phyloP scores from a whole-genome alignment of 202 grass and related monocot species.

The Brachypodium distachyon region DNA sequence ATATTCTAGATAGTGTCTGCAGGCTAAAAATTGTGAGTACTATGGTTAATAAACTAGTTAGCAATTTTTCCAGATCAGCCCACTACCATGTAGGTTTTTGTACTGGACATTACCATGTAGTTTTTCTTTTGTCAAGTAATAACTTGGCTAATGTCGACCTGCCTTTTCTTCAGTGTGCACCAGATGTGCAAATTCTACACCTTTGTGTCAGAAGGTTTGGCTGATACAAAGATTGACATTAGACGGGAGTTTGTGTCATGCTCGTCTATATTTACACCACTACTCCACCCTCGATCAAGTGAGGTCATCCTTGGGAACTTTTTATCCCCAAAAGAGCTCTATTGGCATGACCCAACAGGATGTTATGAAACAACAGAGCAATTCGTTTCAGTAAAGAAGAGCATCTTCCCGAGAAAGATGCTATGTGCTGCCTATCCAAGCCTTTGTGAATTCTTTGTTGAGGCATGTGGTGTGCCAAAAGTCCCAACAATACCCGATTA shows the following conservation, averaged over 20 bases:
- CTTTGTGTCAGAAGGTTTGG: constrained; percentile 56
- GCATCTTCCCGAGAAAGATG: constrained; percentile 42
- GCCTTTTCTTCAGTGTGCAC: constrained; percentile 53
- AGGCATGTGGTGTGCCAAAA: constrained; percentile 53
- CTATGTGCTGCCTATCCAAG: constrained; percentile 58
- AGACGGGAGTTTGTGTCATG: constrained; percentile 56
- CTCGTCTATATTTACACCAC: constrained; percentile 70
- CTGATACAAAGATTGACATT: constrained; percentile 51
- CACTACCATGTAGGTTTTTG: neutral
- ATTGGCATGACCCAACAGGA: constrained; percentile 85
- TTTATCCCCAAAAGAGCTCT: constrained; percentile 55
- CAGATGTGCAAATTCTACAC: constrained; percentile 90
- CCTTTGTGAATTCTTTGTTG: constrained; percentile 75
- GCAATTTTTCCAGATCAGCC: neutral
- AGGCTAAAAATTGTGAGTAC: neutral
- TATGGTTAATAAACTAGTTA: neutral
- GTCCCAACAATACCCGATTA: constrained; percentile 51
- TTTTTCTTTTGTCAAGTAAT: constrained; percentile 12
- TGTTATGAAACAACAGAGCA: constrained; percentile 65
- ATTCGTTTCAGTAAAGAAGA: constrained; percentile 24
- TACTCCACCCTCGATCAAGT: constrained; percentile 27
- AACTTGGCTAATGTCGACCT: constrained; percentile 19
- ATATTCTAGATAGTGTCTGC: too few species aligned
- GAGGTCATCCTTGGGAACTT: constrained; percentile 49
- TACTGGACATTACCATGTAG: neutral